Evolutionary conservation across 306 rosid species (phyloP).

Genomic region (Cucurbita pepo): DNA sequence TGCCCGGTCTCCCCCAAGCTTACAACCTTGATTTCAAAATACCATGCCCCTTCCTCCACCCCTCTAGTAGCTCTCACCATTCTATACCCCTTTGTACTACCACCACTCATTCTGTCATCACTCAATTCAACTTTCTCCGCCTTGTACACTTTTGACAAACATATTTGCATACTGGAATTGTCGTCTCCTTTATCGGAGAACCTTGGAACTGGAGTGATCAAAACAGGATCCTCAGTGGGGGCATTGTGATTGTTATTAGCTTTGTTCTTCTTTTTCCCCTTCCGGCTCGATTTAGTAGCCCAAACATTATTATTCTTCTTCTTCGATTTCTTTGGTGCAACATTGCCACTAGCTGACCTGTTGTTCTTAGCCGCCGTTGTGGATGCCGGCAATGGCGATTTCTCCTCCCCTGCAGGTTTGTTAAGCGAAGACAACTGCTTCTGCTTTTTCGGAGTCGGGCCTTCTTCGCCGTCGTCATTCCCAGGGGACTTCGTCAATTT

Average conservation of each 20-base stretch:
- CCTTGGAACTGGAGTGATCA: conserved; percentile 70
- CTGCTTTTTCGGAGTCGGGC: conserved; percentile 72
- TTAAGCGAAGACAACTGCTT: conserved; percentile 63
- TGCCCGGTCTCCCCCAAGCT: conserved; percentile 70
- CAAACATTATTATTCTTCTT: conserved; percentile 84
- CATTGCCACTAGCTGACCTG: conserved; percentile 3
- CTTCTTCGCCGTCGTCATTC: conserved; percentile 42
- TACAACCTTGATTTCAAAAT: conserved; percentile 64
- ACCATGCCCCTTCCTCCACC: conserved; percentile 86
- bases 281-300: conserved; percentile 75
- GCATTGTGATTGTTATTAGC: conserved; percentile 26
- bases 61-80: conserved; percentile 94
- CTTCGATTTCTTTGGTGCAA: conserved; percentile 52
- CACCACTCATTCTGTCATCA: conserved; percentile 72
- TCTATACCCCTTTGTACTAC: conserved; percentile 87
- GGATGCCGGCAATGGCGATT: conserved; percentile 10
- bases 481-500: conserved; percentile 36
- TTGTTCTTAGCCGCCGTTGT: conserved; percentile 1
- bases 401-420: conserved; percentile 17
- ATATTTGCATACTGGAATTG: conserved; percentile 48
- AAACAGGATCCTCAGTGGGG: conserved; percentile 52
- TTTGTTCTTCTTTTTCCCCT: conserved; percentile 81
- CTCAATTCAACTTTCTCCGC: conserved; percentile 88
- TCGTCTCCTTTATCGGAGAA: conserved; percentile 87
- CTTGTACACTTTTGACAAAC: conserved; percentile 80